A percentile compares a stretch with the other conserved stretches of the same genome.
phyloP scores from a whole-genome alignment of 2,329 filamentous ascomycete species.

The Chaetomium olivaceum region DNA sequence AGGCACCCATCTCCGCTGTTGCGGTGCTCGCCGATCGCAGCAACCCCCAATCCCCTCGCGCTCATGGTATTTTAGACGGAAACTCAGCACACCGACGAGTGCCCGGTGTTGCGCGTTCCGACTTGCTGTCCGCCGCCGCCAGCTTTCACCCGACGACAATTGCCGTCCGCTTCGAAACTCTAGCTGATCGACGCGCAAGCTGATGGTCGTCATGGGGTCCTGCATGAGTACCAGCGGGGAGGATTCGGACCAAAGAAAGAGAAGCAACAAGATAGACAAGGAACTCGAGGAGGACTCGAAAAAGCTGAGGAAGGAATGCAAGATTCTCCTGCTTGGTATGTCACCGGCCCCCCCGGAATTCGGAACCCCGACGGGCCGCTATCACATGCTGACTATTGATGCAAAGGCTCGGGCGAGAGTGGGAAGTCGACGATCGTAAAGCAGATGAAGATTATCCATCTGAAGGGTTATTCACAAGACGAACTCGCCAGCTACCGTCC shows the following conservation, averaged over 20 bases:
- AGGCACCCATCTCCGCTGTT: neutral
- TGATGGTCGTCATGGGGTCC: conserved; percentile 70
- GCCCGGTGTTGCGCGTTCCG: conserved; percentile 21
- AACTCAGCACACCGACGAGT: conserved; percentile 9
- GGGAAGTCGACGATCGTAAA: conserved; percentile 99
- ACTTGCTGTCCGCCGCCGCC: neutral
- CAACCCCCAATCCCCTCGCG: neutral
- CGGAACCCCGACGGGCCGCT: neutral
- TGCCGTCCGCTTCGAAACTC: neutral
- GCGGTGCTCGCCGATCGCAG: neutral
- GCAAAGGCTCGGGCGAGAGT: conserved; percentile 89
- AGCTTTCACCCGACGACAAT: neutral
- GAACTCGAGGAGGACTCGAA: conserved; percentile 92
- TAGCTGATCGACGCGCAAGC: conserved; percentile 1
- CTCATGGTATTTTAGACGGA: neutral
- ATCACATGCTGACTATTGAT: conserved; percentile 6
- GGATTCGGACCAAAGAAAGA: conserved; percentile 91
- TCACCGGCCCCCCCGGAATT: conserved; percentile 20
- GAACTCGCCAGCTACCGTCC: conserved; percentile 92
- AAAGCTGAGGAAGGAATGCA: conserved; percentile 94
- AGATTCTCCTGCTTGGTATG: conserved; percentile 91
- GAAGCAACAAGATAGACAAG: conserved; percentile 93
- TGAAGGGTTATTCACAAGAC: conserved; percentile 94
- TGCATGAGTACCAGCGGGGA: conserved; percentile 90
- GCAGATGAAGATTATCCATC: conserved; percentile 99